Base-by-base conservation (phyloP, 345 rosid genomes). In the Aquilaria yunnanensis region DNA sequence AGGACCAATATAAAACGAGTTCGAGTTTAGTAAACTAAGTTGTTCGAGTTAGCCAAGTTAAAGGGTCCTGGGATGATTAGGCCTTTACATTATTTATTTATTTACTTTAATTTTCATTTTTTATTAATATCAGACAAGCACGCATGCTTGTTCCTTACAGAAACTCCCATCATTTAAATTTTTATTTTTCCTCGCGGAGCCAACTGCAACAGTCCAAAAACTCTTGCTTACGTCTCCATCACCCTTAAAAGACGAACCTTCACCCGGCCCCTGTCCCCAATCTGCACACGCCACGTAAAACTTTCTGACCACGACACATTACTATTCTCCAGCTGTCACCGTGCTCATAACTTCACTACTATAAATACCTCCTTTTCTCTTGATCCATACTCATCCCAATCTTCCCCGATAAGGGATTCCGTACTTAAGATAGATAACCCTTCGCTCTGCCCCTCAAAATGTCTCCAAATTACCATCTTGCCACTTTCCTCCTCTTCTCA, bases 401-500 rank as follows among this genome's bases (percentile, higher is more conserved):
- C 58, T 48, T 41, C 14, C 10, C 23, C 6, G 1, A 10, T 6
- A 30, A 45, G 16, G 37, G 2, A 7, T 41, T 47, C 11, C 10
- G 16, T 0, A 10, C 23, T 8, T 2, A 9, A 55, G 32, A 7
- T 45, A 14, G 34, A 12, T 41, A 43, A 41, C 12, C 31, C 57
- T 46, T 31, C 34, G 23, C 23, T 3, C 16, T 0, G 9, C 32
- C 68, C 59, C 2, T 33, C 5, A 5, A 41, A 58, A 87, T 80
- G 92, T 78, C 85, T 5, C 54, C 16, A 61, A 58, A 72, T 73
- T 67, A 75, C 88, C 3, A 1, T 3, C 11, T 65, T 67, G 72
- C 81, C 82, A 62, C 64, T 69, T 41, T 75, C 51, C 37, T 73
- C 57, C 47, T 72, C 55, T 9, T 71, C 46, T 49, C 61, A 60